Evolutionary conservation across 2,329 filamentous ascomycete species (phyloP).

Genomic region (Rutstroemia sp.): DNA sequence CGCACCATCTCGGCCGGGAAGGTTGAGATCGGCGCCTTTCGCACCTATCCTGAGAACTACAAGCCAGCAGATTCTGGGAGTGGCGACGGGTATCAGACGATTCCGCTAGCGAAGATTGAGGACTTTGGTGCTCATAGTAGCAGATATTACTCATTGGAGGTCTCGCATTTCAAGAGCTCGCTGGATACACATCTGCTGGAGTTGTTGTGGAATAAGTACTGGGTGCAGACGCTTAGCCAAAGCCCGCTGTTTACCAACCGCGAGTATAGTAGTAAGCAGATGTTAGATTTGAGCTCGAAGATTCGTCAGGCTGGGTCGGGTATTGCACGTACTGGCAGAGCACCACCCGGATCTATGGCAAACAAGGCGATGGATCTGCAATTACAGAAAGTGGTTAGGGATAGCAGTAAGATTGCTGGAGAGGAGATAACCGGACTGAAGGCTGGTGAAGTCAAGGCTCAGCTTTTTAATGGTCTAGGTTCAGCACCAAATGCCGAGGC

Average conservation of each 20-base stretch:
- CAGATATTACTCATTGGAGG: constrained; percentile 84
- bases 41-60: constrained; percentile 76
- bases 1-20: constrained; percentile 91
- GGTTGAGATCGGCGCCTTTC: constrained; percentile 91
- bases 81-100: constrained; percentile 60
- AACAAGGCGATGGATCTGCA: constrained; percentile 36
- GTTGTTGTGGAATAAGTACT: constrained; percentile 97
- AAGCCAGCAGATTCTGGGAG: constrained; percentile 43
- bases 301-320: constrained; percentile 54
- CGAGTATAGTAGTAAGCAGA: constrained; percentile 88
- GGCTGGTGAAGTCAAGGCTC: constrained; percentile 41
- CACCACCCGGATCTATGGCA: constrained; percentile 16
- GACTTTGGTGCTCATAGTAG: constrained; percentile 92
- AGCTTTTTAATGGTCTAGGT: constrained; percentile 36
- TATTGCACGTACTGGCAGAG: constrained; percentile 32
- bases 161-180: constrained; percentile 90
- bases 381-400: constrained; percentile 45
- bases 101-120: constrained; percentile 87
- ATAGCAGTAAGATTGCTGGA: constrained; percentile 48
- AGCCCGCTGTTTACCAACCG: constrained; percentile 86
- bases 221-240: constrained; percentile 91
- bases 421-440: constrained; percentile 40
- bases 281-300: constrained; percentile 79
- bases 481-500: constrained; percentile 8
- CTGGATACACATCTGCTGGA: constrained; percentile 83